Evolutionary conservation across 176 grass and related monocot genomes (phyloP), one percentile per base, ranked within the genome.

Genomic region (bread wheat (Triticum aestivum)): DNA sequence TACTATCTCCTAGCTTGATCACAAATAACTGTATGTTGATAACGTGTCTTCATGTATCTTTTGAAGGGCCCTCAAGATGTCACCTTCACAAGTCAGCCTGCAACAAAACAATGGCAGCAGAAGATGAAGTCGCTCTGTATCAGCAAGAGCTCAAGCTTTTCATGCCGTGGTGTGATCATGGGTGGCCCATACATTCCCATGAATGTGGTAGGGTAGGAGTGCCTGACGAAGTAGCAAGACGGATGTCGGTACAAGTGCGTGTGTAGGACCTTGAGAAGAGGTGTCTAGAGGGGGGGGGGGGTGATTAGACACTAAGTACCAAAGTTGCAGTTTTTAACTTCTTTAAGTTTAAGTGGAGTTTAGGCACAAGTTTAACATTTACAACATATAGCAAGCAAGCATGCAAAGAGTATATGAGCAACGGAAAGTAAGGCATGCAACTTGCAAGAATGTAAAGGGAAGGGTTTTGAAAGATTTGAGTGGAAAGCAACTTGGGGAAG

Each of bases 91-190:
- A 85, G 58, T 76, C 81, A 89, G 30, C 65, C 82, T 69, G 69
- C 61, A 39, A 30, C 73, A 75, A 91, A 89, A 74, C 89, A 87
- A 12, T 91, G 92, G 92, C 81, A 89, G 20, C 85, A 94, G 24
- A 94, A 89, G 58, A 94, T 94, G 62, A 91, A 86, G 67, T 75
- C 89, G 8, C 65, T 91, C 13, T 94, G 91, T 83, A 85, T 94
- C 27, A 89, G 89, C 44, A 94, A 94, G 78, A 86, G 89, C 13
- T 94, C 92, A 85, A 84, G 87, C 42, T 91, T 86, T 29, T 88
- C 87, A 20, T 94, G 66, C 7, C 89, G 87, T 52, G 86, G 59
- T 58, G 89, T 91, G 64, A 94, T 94, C 56, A 94, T 85, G 29
- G 92, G 89, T 61, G 92, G 91, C 65, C 80, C 92, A 17, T 91